phyloP scores from a whole-genome alignment of 1,284 basidiomycete genomes.

The Cryptococcus deneoformans region DNA sequence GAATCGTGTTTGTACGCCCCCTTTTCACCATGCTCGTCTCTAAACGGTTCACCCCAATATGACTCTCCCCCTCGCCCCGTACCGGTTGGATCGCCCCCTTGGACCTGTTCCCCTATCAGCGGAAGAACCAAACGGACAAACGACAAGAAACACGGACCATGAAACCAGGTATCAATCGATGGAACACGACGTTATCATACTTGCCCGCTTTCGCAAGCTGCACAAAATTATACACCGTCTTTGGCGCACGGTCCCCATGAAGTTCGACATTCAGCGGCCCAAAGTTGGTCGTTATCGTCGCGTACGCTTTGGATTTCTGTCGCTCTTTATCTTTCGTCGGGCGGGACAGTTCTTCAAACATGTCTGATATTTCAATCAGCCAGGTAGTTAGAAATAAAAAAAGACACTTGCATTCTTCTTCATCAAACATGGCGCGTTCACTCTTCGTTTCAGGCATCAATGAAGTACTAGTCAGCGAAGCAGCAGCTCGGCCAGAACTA shows the following conservation, averaged over 20 bases:
- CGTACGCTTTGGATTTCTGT: slow-evolving; percentile 82
- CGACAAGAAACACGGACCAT: slow-evolving; percentile 63
- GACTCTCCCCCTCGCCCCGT: slow-evolving; percentile 91
- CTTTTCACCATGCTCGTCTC: slow-evolving; percentile 85
- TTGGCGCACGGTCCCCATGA: slow-evolving; percentile 74
- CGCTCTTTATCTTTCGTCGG: slow-evolving; percentile 87
- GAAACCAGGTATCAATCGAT: slow-evolving; percentile 92
- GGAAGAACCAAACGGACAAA: background rate
- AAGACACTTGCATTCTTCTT: slow-evolving; percentile 44
- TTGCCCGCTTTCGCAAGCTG: slow-evolving; percentile 85
- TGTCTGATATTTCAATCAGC: slow-evolving; percentile 51
- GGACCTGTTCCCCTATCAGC: slow-evolving; percentile 57
- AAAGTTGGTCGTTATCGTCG: slow-evolving; percentile 83
- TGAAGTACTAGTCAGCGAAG: slow-evolving; percentile 89
- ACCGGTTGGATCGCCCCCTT: slow-evolving; percentile 95
- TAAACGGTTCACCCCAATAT: slow-evolving; percentile 93
- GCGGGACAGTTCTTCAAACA: slow-evolving; percentile 84
- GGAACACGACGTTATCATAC: slow-evolving; percentile 79
- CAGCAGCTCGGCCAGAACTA: slow-evolving; percentile 85
- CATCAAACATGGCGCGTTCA: slow-evolving; percentile 84
- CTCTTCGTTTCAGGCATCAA: slow-evolving; percentile 73
- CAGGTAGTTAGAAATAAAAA: background rate
- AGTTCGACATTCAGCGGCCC: slow-evolving; percentile 90
- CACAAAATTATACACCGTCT: slow-evolving; percentile 97
- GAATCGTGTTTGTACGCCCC: slow-evolving; percentile 79